A percentile compares a stretch with the other conserved stretches of the same genome.
Evolutionary conservation across 1,284 basidiomycete genomes (phyloP).

Genomic region (Marasmius sp.): DNA sequence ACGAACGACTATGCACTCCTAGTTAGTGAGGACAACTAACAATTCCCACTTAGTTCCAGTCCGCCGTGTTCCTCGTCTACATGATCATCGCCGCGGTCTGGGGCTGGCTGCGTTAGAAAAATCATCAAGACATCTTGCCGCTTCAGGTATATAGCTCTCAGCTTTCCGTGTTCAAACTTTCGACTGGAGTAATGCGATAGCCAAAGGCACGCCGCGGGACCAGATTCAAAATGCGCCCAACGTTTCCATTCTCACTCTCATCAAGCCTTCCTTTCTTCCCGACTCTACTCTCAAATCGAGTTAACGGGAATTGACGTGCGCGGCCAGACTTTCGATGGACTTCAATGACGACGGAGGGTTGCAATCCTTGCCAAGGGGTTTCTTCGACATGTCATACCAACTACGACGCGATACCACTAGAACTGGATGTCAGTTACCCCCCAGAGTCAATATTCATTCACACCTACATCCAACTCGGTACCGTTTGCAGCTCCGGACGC

Average conservation of each 20-base stretch:
- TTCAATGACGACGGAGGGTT: conserved; percentile 30
- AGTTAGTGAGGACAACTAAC: conserved; percentile 2
- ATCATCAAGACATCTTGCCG: conserved; percentile 82
- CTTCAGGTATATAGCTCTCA: conserved; percentile 62
- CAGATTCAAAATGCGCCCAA: too few relatives aligned
- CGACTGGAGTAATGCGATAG: background rate
- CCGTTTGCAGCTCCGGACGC: conserved; percentile 9
- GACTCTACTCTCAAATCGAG: conserved; percentile 29
- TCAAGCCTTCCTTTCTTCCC: conserved; percentile 86
- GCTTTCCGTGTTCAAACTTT: background rate
- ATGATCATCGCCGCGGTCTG: conserved; percentile 68
- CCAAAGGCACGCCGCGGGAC: too few relatives aligned
- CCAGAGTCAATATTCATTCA: background rate
- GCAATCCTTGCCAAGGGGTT: conserved; percentile 52
- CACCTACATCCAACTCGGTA: conserved; percentile 13
- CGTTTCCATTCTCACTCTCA: too few relatives aligned
- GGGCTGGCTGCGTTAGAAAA: conserved; percentile 84
- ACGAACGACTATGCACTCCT: conserved; percentile 49
- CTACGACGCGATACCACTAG: background rate
- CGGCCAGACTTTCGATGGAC: too few relatives aligned
- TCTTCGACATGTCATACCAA: conserved; percentile 43
- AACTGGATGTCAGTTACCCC: conserved; percentile 1
- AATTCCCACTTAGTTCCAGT: conserved; percentile 72
- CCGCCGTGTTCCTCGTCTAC: conserved; percentile 81
- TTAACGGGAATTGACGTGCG: too few relatives aligned